These are phyloP conservation scores for Scytalidium sp. DNA, from an alignment of 2,329 filamentous ascomycete species.

Conservation along the genomic window DNA sequence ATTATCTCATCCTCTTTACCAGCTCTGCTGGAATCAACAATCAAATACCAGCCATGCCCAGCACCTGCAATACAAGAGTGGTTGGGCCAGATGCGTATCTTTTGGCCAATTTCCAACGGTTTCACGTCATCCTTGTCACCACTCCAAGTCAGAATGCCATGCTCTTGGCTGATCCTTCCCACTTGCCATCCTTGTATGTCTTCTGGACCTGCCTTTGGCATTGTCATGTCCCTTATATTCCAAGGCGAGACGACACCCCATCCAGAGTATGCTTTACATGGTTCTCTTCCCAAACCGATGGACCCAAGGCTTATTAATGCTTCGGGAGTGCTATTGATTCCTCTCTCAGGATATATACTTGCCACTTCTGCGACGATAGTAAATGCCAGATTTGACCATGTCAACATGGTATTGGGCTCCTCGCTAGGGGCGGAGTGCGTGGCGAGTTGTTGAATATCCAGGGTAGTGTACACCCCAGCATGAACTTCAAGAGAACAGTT, in stretches of 20 bases:
- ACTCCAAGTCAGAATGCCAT: conserved; percentile 67
- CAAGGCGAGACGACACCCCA: conserved; percentile 69
- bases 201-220: conserved; percentile 35
- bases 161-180: conserved; percentile 72
- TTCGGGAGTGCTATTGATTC: conserved; percentile 48
- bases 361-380: conserved; percentile 70
- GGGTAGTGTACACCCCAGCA: conserved; percentile 71
- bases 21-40: conserved; percentile 61
- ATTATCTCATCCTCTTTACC: conserved; percentile 58
- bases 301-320: conserved; percentile 67
- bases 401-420: conserved; percentile 16
- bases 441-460: conserved; percentile 78
- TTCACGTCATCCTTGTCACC: conserved; percentile 41
- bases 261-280: conserved; percentile 66
- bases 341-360: conserved; percentile 62
- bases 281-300: conserved; percentile 69
- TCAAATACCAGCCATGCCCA: conserved; percentile 68
- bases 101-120: conserved; percentile 58
- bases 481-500: conserved; percentile 63
- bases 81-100: conserved; percentile 72
- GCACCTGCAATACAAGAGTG: conserved; percentile 77
- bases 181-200: conserved; percentile 61
- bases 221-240: conserved; percentile 31
- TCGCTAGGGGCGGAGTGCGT: conserved; percentile 56
- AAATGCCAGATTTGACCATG: conserved; percentile 55